These are phyloP conservation scores for Asterella californica DNA, from an alignment of 225 moss, liverwort and hornwort genomes.

Conservation along the genomic window DNA sequence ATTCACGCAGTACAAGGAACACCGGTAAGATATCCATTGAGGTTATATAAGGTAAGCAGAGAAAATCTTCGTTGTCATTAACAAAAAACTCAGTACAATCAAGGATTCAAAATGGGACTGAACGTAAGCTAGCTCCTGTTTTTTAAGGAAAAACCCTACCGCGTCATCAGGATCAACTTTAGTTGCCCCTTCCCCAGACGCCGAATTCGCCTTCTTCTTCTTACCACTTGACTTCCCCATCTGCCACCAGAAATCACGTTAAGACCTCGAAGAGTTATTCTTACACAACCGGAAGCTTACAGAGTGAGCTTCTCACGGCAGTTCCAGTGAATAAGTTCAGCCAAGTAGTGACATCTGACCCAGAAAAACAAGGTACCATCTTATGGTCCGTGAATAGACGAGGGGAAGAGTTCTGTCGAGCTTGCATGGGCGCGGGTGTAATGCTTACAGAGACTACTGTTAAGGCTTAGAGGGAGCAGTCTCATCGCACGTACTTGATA, in stretches of 20 bases:
- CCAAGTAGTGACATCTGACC: background rate
- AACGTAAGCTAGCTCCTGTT: background rate
- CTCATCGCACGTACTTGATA: background rate
- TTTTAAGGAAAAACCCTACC: constrained; percentile 14
- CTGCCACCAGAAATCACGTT: constrained; percentile 13
- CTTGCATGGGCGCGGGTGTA: background rate
- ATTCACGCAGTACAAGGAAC: background rate
- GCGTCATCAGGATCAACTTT: constrained; percentile 56
- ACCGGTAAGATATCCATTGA: background rate
- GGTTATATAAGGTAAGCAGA: background rate
- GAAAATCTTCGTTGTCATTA: background rate
- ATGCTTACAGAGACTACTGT: background rate
- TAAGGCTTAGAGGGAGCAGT: background rate
- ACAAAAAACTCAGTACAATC: background rate
- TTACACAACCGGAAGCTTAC: background rate
- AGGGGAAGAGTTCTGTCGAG: background rate
- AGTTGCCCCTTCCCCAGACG: constrained; percentile 41
- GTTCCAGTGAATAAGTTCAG: background rate
- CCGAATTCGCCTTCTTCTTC: constrained; percentile 40
- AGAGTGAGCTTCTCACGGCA: no score
- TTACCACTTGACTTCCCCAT: constrained; percentile 45
- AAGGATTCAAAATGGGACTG: no score
- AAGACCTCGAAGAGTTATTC: background rate
- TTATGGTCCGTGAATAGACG: background rate
- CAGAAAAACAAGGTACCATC: background rate